phyloP scores from a whole-genome alignment of 2,329 filamentous ascomycete species.

The Colletotrichum sp. region DNA sequence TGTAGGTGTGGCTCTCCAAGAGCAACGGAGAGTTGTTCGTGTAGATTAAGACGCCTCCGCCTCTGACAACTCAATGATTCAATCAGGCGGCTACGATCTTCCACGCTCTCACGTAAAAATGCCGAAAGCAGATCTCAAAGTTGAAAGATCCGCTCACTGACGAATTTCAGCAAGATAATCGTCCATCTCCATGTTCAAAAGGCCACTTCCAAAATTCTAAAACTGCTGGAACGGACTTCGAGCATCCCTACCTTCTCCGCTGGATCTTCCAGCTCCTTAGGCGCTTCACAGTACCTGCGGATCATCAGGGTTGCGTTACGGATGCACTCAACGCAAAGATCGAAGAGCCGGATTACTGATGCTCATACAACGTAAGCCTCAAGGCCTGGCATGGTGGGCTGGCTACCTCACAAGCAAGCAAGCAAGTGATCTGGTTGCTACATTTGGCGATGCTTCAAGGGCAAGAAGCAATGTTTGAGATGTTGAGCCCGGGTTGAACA shows the following conservation, averaged over 20 bases:
- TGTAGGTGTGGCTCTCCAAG: too few species aligned
- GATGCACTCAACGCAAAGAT: rapidly evolving
- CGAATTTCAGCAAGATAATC: rapidly evolving
- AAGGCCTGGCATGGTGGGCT: too few species aligned
- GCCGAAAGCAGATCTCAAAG: rapidly evolving
- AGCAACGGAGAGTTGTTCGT: too few species aligned
- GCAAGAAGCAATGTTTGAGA: neutral
- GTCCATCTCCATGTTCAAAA: neutral
- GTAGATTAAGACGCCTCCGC: too few species aligned
- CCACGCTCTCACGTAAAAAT: neutral
- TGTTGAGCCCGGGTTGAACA: rapidly evolving
- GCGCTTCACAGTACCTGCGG: neutral
- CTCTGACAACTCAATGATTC: neutral
- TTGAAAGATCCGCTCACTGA: neutral
- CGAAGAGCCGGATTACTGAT: neutral
- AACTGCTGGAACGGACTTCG: neutral
- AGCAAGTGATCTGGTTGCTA: neutral
- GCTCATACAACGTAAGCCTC: rapidly evolving
- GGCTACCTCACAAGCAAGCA: neutral
- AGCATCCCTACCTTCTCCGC: rapidly evolving
- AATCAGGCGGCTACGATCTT: neutral
- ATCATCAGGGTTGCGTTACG: neutral
- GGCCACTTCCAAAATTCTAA: neutral
- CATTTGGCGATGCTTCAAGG: neutral
- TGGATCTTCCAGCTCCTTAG: neutral